Conservation (phyloP, 805 yeast genomes). For the Schwanniomyces occidentalis region DNA sequence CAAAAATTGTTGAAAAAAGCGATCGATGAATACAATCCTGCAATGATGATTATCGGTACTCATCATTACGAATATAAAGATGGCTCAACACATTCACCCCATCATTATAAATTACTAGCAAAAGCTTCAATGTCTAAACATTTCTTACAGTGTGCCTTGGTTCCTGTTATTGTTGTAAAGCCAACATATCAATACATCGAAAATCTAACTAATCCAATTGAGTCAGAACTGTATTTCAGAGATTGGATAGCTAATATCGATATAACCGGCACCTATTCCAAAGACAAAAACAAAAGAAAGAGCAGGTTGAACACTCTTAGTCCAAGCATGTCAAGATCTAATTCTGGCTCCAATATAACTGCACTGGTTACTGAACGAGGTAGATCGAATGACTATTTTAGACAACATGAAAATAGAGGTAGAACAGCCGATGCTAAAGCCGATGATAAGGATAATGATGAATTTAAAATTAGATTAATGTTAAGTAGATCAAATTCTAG, state of each 20-base stretch:
- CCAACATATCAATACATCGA: slow-evolving; percentile 37
- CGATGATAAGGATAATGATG: slow-evolving; percentile 1
- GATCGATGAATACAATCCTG: slow-evolving; percentile 42
- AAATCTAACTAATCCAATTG: slow-evolving; percentile 30
- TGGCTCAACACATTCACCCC: slow-evolving; percentile 8
- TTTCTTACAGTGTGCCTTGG: slow-evolving; percentile 43
- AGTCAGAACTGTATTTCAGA: slow-evolving; percentile 34
- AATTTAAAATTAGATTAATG: slow-evolving; percentile 2
- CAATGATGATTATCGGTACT: slow-evolving; percentile 48
- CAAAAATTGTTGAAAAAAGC: slow-evolving; percentile 39
- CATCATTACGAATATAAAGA: slow-evolving; percentile 28
- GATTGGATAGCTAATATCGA: slow-evolving; percentile 33
- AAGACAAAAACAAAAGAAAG: slow-evolving; percentile 18
- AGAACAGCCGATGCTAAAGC: slow-evolving; percentile 7
- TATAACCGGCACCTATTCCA: slow-evolving; percentile 13
- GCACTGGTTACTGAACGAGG: slow-evolving; percentile 6
- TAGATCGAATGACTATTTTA: background rate
- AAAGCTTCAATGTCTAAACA: slow-evolving; percentile 39
- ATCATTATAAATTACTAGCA: slow-evolving; percentile 27
- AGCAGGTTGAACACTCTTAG: slow-evolving; percentile 13
- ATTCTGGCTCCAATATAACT: slow-evolving; percentile 16
- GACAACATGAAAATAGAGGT: slow-evolving; percentile 17
- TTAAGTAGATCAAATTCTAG: slow-evolving; percentile 17
- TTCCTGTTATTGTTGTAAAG: slow-evolving; percentile 45
- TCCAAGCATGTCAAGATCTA: slow-evolving; percentile 17